A percentile compares a stretch with the other conserved stretches of the same genome.
These are phyloP conservation scores for Candida lessepsii DNA, from an alignment of 805 yeast species.

Conservation along the genomic window DNA sequence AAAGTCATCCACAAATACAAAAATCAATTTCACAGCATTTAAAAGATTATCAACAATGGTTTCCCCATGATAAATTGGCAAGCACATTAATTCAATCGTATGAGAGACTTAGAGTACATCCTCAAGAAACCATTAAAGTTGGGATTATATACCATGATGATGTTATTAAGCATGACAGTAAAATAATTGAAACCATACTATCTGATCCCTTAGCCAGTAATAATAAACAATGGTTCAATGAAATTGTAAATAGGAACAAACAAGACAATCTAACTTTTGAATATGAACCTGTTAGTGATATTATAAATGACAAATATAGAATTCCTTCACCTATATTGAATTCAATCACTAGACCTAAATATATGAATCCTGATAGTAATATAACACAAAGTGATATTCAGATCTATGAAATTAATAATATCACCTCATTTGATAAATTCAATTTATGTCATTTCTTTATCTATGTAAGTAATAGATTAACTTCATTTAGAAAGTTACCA, in stretches of 20 bases:
- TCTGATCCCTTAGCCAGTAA: conserved; percentile 41
- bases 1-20: neutral
- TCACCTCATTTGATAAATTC: conserved; percentile 11
- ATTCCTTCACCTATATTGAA: conserved; percentile 33
- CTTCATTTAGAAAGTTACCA: conserved; percentile 12
- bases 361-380: conserved; percentile 11
- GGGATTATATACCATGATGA: conserved; percentile 36
- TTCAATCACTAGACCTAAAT: conserved; percentile 25
- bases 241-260: conserved; percentile 22
- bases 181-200: conserved; percentile 33
- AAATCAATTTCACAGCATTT: conserved; percentile 11
- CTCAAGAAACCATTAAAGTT: conserved; percentile 23
- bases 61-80: conserved; percentile 14
- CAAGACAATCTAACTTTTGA: conserved; percentile 21
- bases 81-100: conserved; percentile 15
- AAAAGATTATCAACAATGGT: conserved; percentile 13
- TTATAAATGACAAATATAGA: conserved; percentile 14
- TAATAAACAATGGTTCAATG: conserved; percentile 32
- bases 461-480: conserved; percentile 12
- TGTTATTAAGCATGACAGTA: conserved; percentile 20
- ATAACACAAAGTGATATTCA: conserved; percentile 17
- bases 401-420: conserved; percentile 17
- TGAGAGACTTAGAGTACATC: conserved; percentile 11
- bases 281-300: conserved; percentile 12
- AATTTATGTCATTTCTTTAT: conserved; percentile 16